These are phyloP conservation scores for Coccomyxa subellipsoidea DNA, from an alignment of 163 green algal genomes.

Conservation along the genomic window DNA sequence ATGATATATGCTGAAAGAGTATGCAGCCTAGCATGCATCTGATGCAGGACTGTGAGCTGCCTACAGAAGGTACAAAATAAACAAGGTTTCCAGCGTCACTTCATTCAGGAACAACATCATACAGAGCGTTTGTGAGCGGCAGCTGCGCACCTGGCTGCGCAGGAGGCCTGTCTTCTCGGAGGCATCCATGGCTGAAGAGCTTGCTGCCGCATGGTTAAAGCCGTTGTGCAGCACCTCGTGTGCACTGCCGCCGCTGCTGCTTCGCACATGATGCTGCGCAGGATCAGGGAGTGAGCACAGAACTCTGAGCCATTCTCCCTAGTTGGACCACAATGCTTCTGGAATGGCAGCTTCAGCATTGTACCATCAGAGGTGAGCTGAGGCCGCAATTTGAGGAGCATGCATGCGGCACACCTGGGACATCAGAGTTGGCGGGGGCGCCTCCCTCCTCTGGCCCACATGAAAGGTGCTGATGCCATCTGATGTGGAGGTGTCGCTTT, in stretches of 20 bases:
- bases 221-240: background rate
- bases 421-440: background rate
- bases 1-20: too few species aligned
- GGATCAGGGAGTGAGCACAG: too few species aligned
- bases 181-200: background rate
- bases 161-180: background rate
- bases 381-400: too few species aligned
- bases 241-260: background rate
- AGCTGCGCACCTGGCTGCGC: background rate
- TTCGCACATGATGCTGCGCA: constrained; percentile 5
- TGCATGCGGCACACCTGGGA: background rate
- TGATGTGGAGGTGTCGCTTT: background rate
- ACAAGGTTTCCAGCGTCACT: too few species aligned
- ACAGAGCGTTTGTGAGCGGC: background rate
- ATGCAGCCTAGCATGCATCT: too few species aligned
- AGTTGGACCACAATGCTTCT: too few species aligned
- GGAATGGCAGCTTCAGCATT: too few species aligned
- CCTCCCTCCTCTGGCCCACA: background rate
- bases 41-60: too few species aligned
- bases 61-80: too few species aligned
- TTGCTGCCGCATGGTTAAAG: background rate
- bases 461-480: constrained; percentile 6
- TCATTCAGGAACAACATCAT: too few species aligned
- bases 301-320: too few species aligned
- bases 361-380: too few species aligned